Percentiles rank a stretch among this genome's conserved stretches.
Evolutionary conservation across 805 yeast species (phyloP).

Genomic region (Candida sonorensis): DNA sequence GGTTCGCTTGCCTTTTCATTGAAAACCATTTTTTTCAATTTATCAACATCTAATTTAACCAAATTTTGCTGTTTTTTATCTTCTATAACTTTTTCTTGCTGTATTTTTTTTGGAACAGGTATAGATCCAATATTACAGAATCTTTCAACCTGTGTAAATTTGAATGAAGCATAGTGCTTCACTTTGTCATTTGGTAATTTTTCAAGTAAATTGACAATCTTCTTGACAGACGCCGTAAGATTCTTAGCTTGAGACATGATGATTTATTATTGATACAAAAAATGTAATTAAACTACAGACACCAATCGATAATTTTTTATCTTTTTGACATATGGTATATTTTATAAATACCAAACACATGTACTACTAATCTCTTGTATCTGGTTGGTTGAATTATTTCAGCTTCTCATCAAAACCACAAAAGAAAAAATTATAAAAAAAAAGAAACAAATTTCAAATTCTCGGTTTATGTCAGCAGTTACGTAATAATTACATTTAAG

Average conservation of each 20-base stretch:
- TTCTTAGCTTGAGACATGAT: conserved; percentile 4
- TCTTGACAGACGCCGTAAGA: conserved; percentile 32
- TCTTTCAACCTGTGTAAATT: conserved; percentile 55
- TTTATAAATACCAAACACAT: too few relatives aligned
- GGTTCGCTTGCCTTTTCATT: conserved; percentile 28
- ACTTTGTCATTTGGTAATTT: conserved; percentile 64
- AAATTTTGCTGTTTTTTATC: conserved; percentile 31
- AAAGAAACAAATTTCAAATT: too few relatives aligned
- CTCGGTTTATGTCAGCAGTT: background rate
- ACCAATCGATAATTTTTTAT: too few relatives aligned
- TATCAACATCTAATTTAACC: conserved; percentile 26
- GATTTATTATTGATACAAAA: background rate
- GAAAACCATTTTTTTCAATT: conserved; percentile 34
- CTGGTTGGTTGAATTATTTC: background rate
- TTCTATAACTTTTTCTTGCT: conserved; percentile 25
- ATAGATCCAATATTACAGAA: conserved; percentile 46
- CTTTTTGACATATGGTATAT: too few relatives aligned
- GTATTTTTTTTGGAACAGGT: conserved; percentile 31
- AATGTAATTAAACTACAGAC: too few relatives aligned
- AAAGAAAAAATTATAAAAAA: background rate
- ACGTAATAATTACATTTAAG: background rate
- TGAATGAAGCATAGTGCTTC: conserved; percentile 64
- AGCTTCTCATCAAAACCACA: background rate
- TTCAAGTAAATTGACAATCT: conserved; percentile 51
- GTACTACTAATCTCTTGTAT: background rate